Evolutionary conservation across 75 land plant species (phyloP).

Genomic region (Azolla pinnata): DNA sequence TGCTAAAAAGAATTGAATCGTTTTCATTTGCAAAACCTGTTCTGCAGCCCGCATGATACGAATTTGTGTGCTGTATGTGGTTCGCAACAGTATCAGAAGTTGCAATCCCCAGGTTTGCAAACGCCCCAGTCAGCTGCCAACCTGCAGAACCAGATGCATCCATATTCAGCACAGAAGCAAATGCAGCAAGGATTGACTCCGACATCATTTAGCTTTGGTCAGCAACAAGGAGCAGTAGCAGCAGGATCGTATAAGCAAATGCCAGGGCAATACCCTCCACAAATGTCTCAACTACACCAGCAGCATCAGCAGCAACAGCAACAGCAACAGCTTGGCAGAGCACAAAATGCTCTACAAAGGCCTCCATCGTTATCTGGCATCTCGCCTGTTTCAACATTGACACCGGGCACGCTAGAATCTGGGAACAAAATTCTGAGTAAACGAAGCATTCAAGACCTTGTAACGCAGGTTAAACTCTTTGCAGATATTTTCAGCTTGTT

Average conservation of each 20-base stretch:
- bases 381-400: constrained; percentile 15
- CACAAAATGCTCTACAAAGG: constrained; percentile 28
- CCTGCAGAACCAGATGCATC: not conserved
- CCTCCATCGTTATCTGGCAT: constrained; percentile 18
- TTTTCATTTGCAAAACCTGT: not conserved
- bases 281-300: constrained; percentile 11
- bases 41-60: too few species aligned
- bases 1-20: too few species aligned
- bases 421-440: constrained; percentile 55
- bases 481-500: too few species aligned
- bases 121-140: not conserved
- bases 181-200: constrained; percentile 7
- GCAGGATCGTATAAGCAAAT: not conserved
- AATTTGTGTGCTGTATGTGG: not conserved
- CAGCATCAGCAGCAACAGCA: constrained; percentile 23
- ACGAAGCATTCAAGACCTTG: constrained; percentile 69
- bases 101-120: constrained; percentile 3
- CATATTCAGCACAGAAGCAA: too few species aligned
- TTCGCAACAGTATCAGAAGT: constrained; percentile 4
- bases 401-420: constrained; percentile 30
- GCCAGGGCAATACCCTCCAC: constrained; percentile 1
- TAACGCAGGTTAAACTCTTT: constrained; percentile 62
- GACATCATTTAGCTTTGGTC: not conserved
- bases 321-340: constrained; percentile 23
- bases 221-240: constrained; percentile 2